Base-by-base conservation (phyloP, 768 basidiomycete genomes). In the Postia placenta region DNA sequence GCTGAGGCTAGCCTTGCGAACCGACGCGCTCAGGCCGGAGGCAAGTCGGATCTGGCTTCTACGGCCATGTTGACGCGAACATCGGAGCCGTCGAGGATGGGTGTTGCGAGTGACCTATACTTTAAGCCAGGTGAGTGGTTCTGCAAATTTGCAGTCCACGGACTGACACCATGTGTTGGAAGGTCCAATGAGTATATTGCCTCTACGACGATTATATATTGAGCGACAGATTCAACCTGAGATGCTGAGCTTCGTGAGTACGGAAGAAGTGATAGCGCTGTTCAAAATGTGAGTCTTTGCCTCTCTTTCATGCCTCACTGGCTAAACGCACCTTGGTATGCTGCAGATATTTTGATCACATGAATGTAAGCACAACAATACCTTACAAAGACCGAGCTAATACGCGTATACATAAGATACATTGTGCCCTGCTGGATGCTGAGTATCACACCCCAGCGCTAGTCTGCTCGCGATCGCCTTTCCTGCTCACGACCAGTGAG, bases 401-500 rank as follows among this genome's bases (percentile, higher is more conserved):
- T n/a, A 47, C 25, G 33, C 17, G 6, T 6, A 17, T 40, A 40
- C 20, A 38, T 53, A n/a, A 92, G 87, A 79, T 80, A 68, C 90
- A 92, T 55, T 82, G 83, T 48, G 84, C 85, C 47, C 69, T 97
- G 42, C 69, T 99, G 42, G 91, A 95, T 58, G 77, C 79, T 36
- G 80, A 87, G 42, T 93, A 95, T 66, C 96, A 98, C 66, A 96
- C 95, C 0, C 93, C 95, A 1, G 81, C 91, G 2, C 78, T 96
- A 30, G 90, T 97, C 14, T 94, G 94, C 61, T 92, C 90, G 23
- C 83, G 96, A 20, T 93, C 90, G 30, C 95, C 95, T 0, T 97
- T 99, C 69, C 69, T 99, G 41, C 76, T 98, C 48, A 98, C 96
- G 15, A 92, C 93, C 17, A 88, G 89, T 89, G 59, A 51, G 84